These are phyloP conservation scores for Wallacemonas sp. DNA, from an alignment of 208 protist species.

Conservation along the genomic window DNA sequence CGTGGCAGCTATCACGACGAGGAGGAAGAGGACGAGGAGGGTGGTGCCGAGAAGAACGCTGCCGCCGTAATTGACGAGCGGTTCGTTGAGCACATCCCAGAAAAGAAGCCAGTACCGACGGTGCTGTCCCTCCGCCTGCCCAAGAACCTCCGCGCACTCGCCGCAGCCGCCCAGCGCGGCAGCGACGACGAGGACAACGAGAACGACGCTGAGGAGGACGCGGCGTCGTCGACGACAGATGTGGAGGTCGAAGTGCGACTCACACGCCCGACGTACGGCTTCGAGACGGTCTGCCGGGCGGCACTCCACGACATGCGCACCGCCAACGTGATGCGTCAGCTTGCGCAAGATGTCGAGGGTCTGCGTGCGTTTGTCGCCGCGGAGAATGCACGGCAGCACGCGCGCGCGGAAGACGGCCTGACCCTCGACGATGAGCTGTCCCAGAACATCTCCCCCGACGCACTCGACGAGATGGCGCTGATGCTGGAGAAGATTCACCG, in stretches of 20 bases:
- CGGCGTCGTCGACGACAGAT: background rate
- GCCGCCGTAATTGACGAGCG: conserved; percentile 6
- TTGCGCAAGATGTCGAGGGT: conserved; percentile 6
- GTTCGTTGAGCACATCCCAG: conserved; percentile 14
- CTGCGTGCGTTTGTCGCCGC: conserved; percentile 5
- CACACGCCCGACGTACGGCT: background rate
- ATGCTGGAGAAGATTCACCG: conserved; percentile 10
- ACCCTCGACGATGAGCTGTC: conserved; percentile 11
- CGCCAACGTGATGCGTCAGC: conserved; percentile 6
- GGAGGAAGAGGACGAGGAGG: conserved; percentile 19
- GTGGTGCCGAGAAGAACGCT: background rate
- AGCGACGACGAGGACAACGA: conserved; percentile 10
- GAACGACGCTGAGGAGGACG: background rate
- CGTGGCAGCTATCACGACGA: conserved; percentile 28
- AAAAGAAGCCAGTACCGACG: conserved; percentile 5
- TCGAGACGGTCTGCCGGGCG: conserved; percentile 10
- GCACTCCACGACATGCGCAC: conserved; percentile 2
- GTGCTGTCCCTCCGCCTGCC: conserved; percentile 7
- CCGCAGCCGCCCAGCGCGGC: background rate
- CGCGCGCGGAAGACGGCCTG: conserved; percentile 23
- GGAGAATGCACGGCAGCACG: background rate
- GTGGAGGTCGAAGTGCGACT: conserved; percentile 3
- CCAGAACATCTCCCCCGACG: background rate
- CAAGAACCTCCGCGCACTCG: conserved; percentile 2
- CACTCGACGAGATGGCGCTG: conserved; percentile 10